phyloP scores from a whole-genome alignment of 2,329 filamentous ascomycete genomes.

The Colletotrichum abscissum region DNA sequence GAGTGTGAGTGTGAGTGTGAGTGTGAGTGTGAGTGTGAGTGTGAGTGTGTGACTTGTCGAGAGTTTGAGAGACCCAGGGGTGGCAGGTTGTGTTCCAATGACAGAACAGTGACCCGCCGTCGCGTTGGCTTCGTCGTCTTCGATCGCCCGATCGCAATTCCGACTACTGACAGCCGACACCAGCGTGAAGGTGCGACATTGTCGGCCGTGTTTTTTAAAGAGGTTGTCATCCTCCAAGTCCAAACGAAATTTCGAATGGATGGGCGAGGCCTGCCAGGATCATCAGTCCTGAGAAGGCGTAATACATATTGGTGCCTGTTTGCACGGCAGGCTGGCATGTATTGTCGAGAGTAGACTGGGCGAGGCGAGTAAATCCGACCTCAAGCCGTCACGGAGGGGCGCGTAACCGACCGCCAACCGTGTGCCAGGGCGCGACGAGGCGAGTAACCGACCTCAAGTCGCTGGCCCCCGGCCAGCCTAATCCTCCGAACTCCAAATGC shows the following conservation, averaged over 20 bases:
- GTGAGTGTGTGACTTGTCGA: neutral
- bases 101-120: slow-evolving; percentile 2
- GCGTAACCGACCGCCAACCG: neutral
- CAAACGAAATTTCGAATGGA: neutral
- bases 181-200: slow-evolving; percentile 23
- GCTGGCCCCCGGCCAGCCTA: neutral
- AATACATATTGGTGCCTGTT: neutral
- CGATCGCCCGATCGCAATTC: slow-evolving; percentile 11
- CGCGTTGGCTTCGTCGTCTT: slow-evolving; percentile 16
- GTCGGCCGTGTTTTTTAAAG: slow-evolving; percentile 13
- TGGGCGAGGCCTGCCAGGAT: neutral
- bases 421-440: neutral
- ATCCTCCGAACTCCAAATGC: neutral
- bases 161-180: slow-evolving; percentile 16
- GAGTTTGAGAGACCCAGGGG: neutral
- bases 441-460: neutral
- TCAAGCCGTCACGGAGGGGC: neutral
- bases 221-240: slow-evolving; percentile 10
- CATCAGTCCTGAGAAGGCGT: neutral
- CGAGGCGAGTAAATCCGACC: neutral
- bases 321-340: neutral
- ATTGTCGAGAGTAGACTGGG: neutral
- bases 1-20: too few relatives aligned
- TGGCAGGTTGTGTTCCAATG: neutral
- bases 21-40: neutral